Evolutionary conservation across 1,139 yeast species (phyloP), one percentile per base, ranked within the genome.

Genomic region (Taiozyma onychis): DNA sequence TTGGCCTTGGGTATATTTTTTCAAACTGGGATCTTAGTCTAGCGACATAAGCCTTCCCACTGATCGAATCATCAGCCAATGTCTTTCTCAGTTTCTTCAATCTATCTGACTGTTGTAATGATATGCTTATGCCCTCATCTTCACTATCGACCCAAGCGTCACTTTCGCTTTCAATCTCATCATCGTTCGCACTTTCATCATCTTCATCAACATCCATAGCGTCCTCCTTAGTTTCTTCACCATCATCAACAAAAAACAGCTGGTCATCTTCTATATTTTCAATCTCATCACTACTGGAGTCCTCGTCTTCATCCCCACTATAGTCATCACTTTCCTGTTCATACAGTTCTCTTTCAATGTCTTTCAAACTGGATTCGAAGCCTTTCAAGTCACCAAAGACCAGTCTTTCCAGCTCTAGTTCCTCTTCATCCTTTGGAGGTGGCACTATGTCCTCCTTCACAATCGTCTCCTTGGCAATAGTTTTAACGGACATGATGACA

Each of bases 101-200:
- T 59, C 78, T 80, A 57, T 83, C 85, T 1, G 84, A 73, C 2
- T 79, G 66, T 9, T 74, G 67, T 32, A 95, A 69, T 1, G 95
- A 80, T 6, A 93, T 75, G 24, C 72, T 72, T 28, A 88, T 61
- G 49, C 74, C 75, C 57, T 91, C 98, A 66, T 93, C 99, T 63
- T 93, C 99, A 53, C 95, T 85, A 68, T 93, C 99, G 21, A 70
- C 69, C 99, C 99, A 95, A 8, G 90, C 96, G 52, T 74, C 77
- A 27, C 68, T 72, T 16, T 71, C 76, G 13, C 69, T 72, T 6
- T 59, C 67, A 6, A 62, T 69, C 5, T 56, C 67, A 24, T 24
- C 66, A 8, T 68, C 69, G n/a, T 68, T 72, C 6, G 64, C 67
- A 5, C 64, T 70, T 13, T 64, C 66, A 30, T 64, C 60, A 10